Conservation (phyloP, 257 asterid species). For the Solanum raphanifolium region DNA sequence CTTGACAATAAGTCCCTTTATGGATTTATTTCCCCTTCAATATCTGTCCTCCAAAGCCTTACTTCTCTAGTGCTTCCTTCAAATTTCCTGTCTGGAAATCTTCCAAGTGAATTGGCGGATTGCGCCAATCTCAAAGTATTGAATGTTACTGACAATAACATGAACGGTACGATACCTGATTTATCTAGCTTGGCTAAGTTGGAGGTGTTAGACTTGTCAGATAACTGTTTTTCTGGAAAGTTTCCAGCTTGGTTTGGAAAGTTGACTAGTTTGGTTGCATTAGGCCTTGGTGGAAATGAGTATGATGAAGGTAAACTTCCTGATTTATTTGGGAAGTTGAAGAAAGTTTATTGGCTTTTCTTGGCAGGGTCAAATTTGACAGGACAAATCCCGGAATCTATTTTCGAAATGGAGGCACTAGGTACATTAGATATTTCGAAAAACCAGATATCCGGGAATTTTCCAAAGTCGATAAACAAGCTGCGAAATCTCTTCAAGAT, state of each 20-base stretch:
- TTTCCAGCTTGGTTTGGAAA: conserved; percentile 55
- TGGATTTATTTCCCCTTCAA: conserved; percentile 37
- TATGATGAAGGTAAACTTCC: conserved; percentile 51
- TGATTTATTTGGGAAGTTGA: conserved; percentile 23
- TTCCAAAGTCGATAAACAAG: conserved; percentile 50
- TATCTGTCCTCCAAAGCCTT: conserved; percentile 43
- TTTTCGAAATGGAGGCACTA: conserved; percentile 52
- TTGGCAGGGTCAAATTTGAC: conserved; percentile 51
- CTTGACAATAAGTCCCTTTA: conserved; percentile 36
- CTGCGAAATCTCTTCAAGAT: conserved; percentile 54
- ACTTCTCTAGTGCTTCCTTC: conserved; percentile 47
- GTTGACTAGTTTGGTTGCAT: conserved; percentile 33
- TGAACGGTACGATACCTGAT: conserved; percentile 53
- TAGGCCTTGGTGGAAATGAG: conserved; percentile 64
- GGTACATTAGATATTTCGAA: conserved; percentile 40
- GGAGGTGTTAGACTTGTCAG: conserved; percentile 35
- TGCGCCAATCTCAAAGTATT: conserved; percentile 44
- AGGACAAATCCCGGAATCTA: conserved; percentile 60
- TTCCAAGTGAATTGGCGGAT: conserved; percentile 25
- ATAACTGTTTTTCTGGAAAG: conserved; percentile 52
- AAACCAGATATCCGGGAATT: conserved; percentile 46
- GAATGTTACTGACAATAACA: conserved; percentile 50
- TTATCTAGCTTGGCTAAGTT: conserved; percentile 29
- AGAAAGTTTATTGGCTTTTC: conserved; percentile 47
- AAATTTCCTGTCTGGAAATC: conserved; percentile 38